phyloP scores from a whole-genome alignment of 306 rosid species.

The Phaseolus lunatus region DNA sequence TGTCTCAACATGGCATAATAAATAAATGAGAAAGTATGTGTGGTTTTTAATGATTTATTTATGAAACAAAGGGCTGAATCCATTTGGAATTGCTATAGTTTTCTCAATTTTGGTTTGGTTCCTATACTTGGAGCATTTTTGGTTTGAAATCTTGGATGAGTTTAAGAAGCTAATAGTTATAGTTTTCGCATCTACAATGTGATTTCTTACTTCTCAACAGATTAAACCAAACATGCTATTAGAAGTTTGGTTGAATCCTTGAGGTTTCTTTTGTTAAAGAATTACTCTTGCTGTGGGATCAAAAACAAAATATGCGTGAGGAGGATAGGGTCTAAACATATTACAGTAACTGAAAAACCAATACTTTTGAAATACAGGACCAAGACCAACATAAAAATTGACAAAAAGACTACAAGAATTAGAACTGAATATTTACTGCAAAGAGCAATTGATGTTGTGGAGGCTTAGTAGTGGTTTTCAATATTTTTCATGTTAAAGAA shows the following conservation, averaged over 20 bases:
- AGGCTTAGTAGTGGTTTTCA: background rate
- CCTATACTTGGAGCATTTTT: background rate
- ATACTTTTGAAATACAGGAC: background rate
- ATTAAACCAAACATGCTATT: background rate
- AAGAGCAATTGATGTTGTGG: background rate
- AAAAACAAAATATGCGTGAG: background rate
- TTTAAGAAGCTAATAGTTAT: background rate
- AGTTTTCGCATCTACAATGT: background rate
- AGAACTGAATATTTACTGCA: no score
- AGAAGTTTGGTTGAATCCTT: background rate
- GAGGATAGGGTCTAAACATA: background rate
- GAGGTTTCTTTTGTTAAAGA: background rate
- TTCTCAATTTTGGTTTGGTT: background rate
- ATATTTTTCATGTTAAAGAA: background rate
- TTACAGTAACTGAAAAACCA: background rate
- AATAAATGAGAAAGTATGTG: no score
- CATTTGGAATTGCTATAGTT: background rate
- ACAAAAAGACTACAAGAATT: background rate
- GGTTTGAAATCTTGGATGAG: background rate
- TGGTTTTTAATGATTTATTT: background rate
- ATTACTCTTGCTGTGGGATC: background rate
- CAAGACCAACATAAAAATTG: background rate
- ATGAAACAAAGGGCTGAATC: background rate
- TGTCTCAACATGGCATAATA: background rate
- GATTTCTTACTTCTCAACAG: background rate